These are phyloP conservation scores for Lipomyces sp. DNA, from an alignment of 805 yeast species.

Conservation along the genomic window DNA sequence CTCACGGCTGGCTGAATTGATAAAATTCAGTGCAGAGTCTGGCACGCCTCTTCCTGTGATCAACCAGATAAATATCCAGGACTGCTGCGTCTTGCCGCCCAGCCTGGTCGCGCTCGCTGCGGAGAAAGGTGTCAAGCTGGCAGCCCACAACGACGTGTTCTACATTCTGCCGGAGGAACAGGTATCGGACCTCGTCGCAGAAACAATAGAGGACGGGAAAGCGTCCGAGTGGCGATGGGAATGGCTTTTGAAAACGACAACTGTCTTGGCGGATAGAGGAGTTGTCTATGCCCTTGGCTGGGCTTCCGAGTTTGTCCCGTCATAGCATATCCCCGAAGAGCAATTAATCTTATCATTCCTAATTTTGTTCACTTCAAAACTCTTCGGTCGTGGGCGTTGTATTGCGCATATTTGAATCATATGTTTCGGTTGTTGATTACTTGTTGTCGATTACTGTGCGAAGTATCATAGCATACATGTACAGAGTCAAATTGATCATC, in stretches of 20 bases:
- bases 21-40: constrained; percentile 21
- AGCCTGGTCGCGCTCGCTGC: constrained; percentile 34
- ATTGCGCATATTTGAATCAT: too few species aligned
- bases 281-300: constrained; percentile 27
- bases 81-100: constrained; percentile 40
- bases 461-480: neutral
- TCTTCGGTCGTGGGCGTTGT: too few species aligned
- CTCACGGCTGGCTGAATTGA: constrained; percentile 26
- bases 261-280: constrained; percentile 25
- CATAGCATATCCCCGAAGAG: neutral
- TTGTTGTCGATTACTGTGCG: neutral
- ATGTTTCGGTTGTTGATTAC: neutral
- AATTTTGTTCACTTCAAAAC: too few species aligned
- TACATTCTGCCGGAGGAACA: constrained; percentile 26
- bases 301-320: constrained; percentile 12
- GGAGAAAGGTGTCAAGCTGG: constrained; percentile 32
- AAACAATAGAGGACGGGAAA: neutral
- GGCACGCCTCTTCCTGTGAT: constrained; percentile 25
- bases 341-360: neutral
- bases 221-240: constrained; percentile 14
- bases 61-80: constrained; percentile 38
- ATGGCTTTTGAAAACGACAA: constrained; percentile 24
- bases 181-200: constrained; percentile 2
- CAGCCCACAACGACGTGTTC: constrained; percentile 39
- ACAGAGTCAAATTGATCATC: constrained; percentile 46